Conservation (phyloP, 345 rosid genomes). For the Garcia nutans region DNA sequence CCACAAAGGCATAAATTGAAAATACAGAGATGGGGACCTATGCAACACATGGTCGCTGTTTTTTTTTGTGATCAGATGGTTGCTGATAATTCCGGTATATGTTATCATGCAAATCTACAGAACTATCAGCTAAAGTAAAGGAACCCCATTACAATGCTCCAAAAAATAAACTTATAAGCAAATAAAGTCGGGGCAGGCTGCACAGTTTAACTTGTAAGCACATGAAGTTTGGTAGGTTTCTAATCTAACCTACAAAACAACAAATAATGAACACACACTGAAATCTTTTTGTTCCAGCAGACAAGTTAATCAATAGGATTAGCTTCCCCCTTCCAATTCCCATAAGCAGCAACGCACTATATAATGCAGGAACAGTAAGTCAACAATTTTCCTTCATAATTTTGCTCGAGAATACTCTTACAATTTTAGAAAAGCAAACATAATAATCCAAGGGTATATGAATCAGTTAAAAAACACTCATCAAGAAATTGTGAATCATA, state of each 20-base stretch:
- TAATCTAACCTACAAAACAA: no score
- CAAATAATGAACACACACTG: no score
- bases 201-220: no score
- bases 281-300: no score
- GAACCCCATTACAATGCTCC: not conserved
- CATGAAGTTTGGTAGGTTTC: no score
- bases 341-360: not conserved
- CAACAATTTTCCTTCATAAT: not conserved
- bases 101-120: not conserved
- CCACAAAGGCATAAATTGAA: not conserved
- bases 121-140: not conserved
- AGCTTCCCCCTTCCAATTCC: not conserved
- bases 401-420: not conserved
- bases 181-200: no score
- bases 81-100: not conserved
- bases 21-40: not conserved
- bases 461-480: not conserved
- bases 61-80: not conserved
- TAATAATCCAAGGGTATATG: not conserved
- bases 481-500: not conserved
- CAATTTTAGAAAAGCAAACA: not conserved
- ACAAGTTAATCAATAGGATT: not conserved
- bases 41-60: not conserved
- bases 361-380: not conserved
- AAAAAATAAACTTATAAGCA: not conserved